Evolutionary conservation across 192 early-diverging fungal genomes (phyloP).

Genomic region (Backusella tuberculispora): DNA sequence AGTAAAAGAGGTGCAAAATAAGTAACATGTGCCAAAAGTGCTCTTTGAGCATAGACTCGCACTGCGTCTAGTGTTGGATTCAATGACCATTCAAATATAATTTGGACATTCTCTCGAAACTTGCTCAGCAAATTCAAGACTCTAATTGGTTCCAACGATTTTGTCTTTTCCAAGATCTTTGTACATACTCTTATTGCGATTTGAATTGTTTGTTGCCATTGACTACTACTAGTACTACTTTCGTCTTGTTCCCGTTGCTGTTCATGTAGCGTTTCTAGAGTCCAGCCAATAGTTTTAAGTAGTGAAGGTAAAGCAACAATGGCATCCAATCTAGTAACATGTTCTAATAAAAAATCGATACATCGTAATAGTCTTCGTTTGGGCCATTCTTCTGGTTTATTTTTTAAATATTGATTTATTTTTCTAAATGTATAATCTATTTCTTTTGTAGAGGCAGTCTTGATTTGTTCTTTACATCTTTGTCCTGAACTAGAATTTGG

Average conservation of each 20-base stretch:
- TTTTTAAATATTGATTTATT: background rate
- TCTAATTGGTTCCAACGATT: no score
- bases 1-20: background rate
- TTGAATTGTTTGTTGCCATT: no score
- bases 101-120: no score
- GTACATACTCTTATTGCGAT: no score
- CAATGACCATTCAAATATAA: background rate
- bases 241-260: no score
- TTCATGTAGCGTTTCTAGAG: background rate
- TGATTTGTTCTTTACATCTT: background rate
- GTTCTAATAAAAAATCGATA: background rate
- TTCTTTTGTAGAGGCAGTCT: background rate
- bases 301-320: background rate
- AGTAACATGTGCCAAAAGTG: background rate
- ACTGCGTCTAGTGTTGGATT: background rate
- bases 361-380: background rate
- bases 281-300: background rate
- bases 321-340: background rate
- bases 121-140: no score
- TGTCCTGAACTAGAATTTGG: background rate
- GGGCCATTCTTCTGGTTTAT: background rate
- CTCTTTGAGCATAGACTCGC: background rate
- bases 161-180: no score
- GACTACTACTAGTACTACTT: no score
- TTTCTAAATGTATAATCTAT: conserved; percentile 4